Conservation (phyloP, 2,329 filamentous ascomycete species). For the Xylariales sp. region DNA sequence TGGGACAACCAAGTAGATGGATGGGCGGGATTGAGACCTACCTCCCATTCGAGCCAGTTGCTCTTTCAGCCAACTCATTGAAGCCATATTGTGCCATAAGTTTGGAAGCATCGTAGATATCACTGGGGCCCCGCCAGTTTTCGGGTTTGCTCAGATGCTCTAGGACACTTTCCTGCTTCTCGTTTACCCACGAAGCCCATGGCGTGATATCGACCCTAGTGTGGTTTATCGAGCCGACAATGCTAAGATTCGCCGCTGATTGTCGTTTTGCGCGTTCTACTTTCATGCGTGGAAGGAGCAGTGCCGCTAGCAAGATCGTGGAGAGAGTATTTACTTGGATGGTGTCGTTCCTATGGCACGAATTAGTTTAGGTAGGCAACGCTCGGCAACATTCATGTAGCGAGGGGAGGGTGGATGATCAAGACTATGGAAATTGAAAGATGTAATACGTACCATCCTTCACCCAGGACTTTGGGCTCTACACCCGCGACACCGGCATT, state of each 20-base stretch:
- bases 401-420: too few species aligned
- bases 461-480: conserved; percentile 14
- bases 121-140: conserved; percentile 17
- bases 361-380: too few species aligned
- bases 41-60: conserved; percentile 13
- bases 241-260: conserved; percentile 16
- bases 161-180: conserved; percentile 14
- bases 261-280: conserved; percentile 15
- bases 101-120: conserved; percentile 21
- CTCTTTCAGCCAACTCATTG: conserved; percentile 15
- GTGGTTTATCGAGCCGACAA: conserved; percentile 17
- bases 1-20: too few species aligned
- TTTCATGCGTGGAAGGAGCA: conserved; percentile 44
- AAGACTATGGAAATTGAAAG: too few species aligned
- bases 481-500: conserved; percentile 34
- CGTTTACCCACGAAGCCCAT: conserved; percentile 12
- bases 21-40: too few species aligned
- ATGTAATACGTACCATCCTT: conserved; percentile 21
- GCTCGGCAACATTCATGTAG: too few species aligned
- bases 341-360: conserved; percentile 45
- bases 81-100: conserved; percentile 17
- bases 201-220: conserved; percentile 11
- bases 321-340: conserved; percentile 57
- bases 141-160: conserved; percentile 18
- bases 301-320: conserved; percentile 46